Conservation (phyloP, 441 rosid genomes). For the Pelargonium myrrhifolium region DNA sequence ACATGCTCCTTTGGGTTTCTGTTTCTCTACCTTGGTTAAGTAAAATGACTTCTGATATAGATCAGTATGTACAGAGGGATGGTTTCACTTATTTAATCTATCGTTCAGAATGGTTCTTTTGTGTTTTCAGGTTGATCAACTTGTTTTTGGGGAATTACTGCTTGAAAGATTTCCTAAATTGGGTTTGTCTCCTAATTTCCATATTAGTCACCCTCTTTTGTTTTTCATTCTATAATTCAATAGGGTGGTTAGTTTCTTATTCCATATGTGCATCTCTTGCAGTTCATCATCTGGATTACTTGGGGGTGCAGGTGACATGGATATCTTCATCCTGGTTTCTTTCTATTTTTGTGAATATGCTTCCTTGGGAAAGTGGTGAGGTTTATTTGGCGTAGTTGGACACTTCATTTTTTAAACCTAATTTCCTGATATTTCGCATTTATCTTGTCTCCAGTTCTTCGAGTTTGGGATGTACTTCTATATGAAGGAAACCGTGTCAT, state of each 20-base stretch:
- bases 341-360: constrained; percentile 63
- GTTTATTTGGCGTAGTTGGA: constrained; percentile 16
- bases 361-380: constrained; percentile 85
- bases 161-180: constrained; percentile 83
- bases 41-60: background rate
- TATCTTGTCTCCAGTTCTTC: constrained; percentile 41
- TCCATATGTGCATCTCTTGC: constrained; percentile 48
- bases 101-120: background rate
- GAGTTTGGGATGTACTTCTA: constrained; percentile 77
- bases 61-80: too few relatives aligned
- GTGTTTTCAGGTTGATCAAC: constrained; percentile 59
- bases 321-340: constrained; percentile 71
- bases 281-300: constrained; percentile 84
- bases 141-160: constrained; percentile 67
- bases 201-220: constrained; percentile 11
- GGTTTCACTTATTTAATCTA: too few relatives aligned
- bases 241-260: constrained; percentile 33
- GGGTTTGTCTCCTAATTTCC: constrained; percentile 45
- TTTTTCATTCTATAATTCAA: constrained; percentile 20
- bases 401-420: background rate
- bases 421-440: constrained; percentile 5
- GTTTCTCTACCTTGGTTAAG: background rate
- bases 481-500: constrained; percentile 74
- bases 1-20: background rate
- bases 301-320: constrained; percentile 88